Conservation (phyloP, 208 protist species). For the Leishmania gerbilli region DNA sequence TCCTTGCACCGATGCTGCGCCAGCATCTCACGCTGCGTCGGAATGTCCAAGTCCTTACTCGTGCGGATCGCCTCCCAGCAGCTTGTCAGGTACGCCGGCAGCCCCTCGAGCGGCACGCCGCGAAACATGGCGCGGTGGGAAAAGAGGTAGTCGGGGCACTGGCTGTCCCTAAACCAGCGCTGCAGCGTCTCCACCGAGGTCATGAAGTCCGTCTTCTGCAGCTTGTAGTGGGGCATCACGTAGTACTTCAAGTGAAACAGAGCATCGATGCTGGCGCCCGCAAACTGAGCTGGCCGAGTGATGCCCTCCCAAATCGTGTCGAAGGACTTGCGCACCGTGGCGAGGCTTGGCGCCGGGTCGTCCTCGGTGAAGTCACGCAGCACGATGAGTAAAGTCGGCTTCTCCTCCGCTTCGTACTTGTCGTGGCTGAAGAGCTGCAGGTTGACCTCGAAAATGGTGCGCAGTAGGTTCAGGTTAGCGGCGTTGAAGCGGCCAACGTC, state of each 20-base stretch:
- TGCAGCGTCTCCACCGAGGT: conserved; percentile 47
- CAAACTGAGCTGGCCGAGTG: conserved; percentile 63
- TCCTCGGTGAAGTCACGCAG: conserved; percentile 94
- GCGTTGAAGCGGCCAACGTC: conserved; percentile 97
- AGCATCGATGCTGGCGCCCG: conserved; percentile 55
- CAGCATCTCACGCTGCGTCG: conserved; percentile 96
- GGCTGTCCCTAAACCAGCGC: conserved; percentile 57
- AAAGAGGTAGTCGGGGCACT: conserved; percentile 70
- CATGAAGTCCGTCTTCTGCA: conserved; percentile 74
- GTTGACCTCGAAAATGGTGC: conserved; percentile 97
- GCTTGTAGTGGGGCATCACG: conserved; percentile 85
- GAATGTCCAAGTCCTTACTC: conserved; percentile 97
- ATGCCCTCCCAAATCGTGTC: conserved; percentile 94
- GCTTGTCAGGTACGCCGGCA: conserved; percentile 79
- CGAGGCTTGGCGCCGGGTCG: conserved; percentile 74
- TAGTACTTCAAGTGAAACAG: conserved; percentile 78
- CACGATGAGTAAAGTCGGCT: conserved; percentile 96
- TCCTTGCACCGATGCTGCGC: conserved; percentile 95
- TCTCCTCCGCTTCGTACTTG: conserved; percentile 76
- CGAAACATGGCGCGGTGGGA: conserved; percentile 71
- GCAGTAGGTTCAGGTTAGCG: conserved; percentile 94
- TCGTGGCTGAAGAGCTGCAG: conserved; percentile 94
- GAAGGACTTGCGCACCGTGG: conserved; percentile 90
- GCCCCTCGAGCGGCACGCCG: conserved; percentile 83
- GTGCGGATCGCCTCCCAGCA: conserved; percentile 94